Evolutionary conservation across 805 yeast genomes (phyloP), one percentile per base, ranked within the genome.

Genomic region (Metschnikowia shivogae): DNA sequence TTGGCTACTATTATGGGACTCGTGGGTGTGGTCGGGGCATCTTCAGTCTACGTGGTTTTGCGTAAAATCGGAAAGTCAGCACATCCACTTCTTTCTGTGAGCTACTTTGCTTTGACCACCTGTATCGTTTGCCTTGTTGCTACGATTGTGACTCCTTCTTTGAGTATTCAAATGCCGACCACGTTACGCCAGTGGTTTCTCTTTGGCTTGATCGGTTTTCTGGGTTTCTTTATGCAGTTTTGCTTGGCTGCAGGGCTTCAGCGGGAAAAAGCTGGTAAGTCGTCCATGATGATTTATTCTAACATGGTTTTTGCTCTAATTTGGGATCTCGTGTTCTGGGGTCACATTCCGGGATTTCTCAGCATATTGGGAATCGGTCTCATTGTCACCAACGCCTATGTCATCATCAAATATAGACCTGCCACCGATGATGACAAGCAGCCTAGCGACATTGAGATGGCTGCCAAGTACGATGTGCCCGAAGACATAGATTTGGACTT

Each of bases 221-320:
- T 86, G 43, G 97, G 97, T 0, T 90, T 89, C 63, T 65, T 81
- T 48, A 85, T 84, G 82, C 97, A 90, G 62, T 82, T 81, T 56
- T 67, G 83, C 31, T 64, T 86, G 39, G 86, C 97, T 0, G 80
- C 87, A 7, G 97, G 96, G 0, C 76, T 89, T 41, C 95, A 88
- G 61, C 71, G 87, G 44, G 96, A 86, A 50, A 69, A 71, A 42
- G 95, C 96, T 0, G 81, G 89, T 4, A 74, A 86, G 45, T 87
- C 89, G 0, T 74, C 90, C 10, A 73, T 86, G 48, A 82, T 88
- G 80, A 67, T 77, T 2, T 90, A 90, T 60, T 74, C 89, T 1
- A 87, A 83, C 57, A 75, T 89, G 73, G 67, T 89, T 1, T 88
- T 84, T 65, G 92, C 96, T 0, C 67, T 88, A 13, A 46, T 85